Evolutionary conservation across 2,329 filamentous ascomycete genomes (phyloP), one percentile per base, ranked within the genome.

Genomic region (Stylonectria norvegica): DNA sequence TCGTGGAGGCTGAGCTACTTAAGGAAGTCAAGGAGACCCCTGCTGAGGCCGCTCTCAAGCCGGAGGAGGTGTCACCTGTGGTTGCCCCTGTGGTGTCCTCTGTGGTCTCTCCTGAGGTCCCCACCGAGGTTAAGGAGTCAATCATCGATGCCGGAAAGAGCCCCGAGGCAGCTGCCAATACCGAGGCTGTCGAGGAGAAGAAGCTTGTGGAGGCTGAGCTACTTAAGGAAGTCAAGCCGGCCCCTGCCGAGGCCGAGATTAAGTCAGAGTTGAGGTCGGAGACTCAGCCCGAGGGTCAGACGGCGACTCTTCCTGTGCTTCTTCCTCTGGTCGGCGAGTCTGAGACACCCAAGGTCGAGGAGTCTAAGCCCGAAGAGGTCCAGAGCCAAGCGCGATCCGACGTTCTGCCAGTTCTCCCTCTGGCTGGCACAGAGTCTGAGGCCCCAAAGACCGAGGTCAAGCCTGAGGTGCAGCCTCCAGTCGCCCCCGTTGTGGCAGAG

Each of bases 1-100:
- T 71, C 8, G 73, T 89, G 5, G 88, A 94, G 69, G 64, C 78
- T 18, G 85, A 95, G 67, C 72, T 94, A 7, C 70, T 89, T 34
- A 73, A 79, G 49, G 78, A 85, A 62, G 73, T 82, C 46, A 71
- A 75, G 61, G 59, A 65, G 37, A 58, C 60, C 38, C 55, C 69
- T 50, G 57, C 61, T 10, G 51, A 58, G 0, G 55, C 44, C 27
- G 66, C 66, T 28, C 42, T 62, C 19, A 32, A 32, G 30, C 5
- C 14, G 5, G 30, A 8, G 7, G 7, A 18, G 7, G 17, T 19
- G 17, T 30, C 46, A 55, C 34, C 46, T 32, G 47, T 41, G 35
- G 38, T 47, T 25, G 37, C 48, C 37, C 40, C 47, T 35, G 43
- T 58, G 43, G 52, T 56, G n/a, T n/a, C n/a, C n/a, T n/a, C n/a